Base-by-base conservation (phyloP, 1,284 basidiomycete species). In the Mrakiaceae sp. region DNA sequence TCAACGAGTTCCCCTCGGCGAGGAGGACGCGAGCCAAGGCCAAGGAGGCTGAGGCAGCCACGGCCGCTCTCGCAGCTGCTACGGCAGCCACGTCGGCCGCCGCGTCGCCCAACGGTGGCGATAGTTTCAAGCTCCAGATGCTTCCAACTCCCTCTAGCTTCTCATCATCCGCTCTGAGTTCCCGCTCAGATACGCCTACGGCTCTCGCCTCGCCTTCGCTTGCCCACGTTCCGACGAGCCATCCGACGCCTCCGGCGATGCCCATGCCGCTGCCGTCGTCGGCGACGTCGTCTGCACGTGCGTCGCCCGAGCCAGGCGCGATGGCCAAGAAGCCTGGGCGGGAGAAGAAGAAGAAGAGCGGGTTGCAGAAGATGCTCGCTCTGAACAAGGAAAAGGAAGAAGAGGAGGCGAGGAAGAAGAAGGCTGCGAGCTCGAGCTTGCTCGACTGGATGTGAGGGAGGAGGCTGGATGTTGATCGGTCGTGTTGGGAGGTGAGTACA, bases 321-420 rank as follows among this genome's bases (percentile, higher is more conserved):
- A 51, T 5, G 58, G 49, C 14, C 12, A 42, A 14, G 27, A 27
- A 27, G 27, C 27, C 27, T 27, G 27, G 27, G 6, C 27, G 60
- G 16, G 54, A 61, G 51, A 61, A 61, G 51, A 50, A 27, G 16
- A 61, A 61, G 40, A 61, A 61, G 51, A 53, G 50, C 42, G 60
- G 60, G 40, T 43, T 61, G 47, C 60, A 61, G 40, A 61, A 61
- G 60, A 61, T 61, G 60, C 39, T 61, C 50, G 60, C 60, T 14
- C 10, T 50, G 14, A 61, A 53, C 51, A 61, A 61, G 51, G 60
- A 61, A 42, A 61, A 61, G 51, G 50, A 61, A 40, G 50, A 61
- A 39, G 46, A 47, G 46, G 47, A 43, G 59, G 27, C 6, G 42
- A 53, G 16, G 27, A 58, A 58, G 57, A 58, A 39, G n/a, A 61